These are phyloP conservation scores for Pythium scleroteichum DNA, from an alignment of 352 stramenopile genomes.

Conservation along the genomic window DNA sequence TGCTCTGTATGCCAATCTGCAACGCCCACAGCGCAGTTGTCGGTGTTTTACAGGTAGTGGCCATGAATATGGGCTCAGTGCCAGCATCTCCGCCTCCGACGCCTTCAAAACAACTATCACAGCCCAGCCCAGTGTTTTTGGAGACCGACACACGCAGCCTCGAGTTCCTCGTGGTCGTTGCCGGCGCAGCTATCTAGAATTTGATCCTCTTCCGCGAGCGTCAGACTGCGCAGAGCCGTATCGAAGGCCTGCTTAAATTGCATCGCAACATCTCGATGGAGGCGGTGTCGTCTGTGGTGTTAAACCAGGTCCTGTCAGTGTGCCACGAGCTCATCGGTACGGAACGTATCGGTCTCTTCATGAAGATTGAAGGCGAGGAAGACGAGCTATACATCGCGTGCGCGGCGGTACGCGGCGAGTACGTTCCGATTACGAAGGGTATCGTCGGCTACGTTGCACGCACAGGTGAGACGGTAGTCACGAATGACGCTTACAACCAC, in stretches of 20 bases:
- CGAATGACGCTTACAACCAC: slow-evolving; percentile 66
- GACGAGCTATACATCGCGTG: slow-evolving; percentile 70
- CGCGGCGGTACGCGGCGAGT: slow-evolving; percentile 56
- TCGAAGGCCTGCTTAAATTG: slow-evolving; percentile 68
- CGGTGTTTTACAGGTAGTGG: slow-evolving; percentile 52
- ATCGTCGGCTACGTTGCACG: slow-evolving; percentile 67
- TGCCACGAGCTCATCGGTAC: slow-evolving; percentile 69
- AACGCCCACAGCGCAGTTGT: slow-evolving; percentile 67
- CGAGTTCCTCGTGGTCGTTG: slow-evolving; percentile 57
- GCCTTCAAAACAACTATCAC: not conserved
- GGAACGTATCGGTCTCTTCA: slow-evolving; percentile 68
- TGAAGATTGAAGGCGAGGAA: slow-evolving; percentile 61
- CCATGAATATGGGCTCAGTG: slow-evolving; percentile 13
- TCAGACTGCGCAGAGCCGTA: slow-evolving; percentile 64
- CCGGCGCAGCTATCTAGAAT: slow-evolving; percentile 70
- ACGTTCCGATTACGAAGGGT: slow-evolving; percentile 69
- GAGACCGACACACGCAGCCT: slow-evolving; percentile 50
- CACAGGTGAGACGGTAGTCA: slow-evolving; percentile 67
- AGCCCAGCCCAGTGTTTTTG: slow-evolving; percentile 28
- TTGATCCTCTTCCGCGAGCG: slow-evolving; percentile 59
- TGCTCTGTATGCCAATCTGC: slow-evolving; percentile 66
- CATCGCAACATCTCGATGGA: slow-evolving; percentile 78
- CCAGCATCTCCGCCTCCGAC: not conserved
- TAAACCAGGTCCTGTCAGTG: slow-evolving; percentile 70
- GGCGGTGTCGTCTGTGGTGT: slow-evolving; percentile 47